Conservation (phyloP, 1,284 basidiomycete genomes). For the Thelephora terrestris region DNA sequence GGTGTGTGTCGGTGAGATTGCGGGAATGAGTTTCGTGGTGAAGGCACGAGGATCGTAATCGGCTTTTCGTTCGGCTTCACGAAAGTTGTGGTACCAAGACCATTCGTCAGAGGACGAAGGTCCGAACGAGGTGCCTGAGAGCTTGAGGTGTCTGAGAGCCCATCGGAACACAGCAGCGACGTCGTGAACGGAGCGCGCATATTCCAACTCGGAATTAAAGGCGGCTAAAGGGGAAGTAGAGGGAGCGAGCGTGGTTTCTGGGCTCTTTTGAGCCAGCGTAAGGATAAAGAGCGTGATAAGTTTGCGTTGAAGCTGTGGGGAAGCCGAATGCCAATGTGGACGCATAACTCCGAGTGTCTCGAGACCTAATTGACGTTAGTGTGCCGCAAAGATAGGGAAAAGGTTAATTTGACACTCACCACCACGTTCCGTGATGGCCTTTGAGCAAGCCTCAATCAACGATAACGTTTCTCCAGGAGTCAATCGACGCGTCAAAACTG, state of each 20-base stretch:
- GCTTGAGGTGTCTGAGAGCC: conserved; percentile 59
- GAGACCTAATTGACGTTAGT: conserved; percentile 34
- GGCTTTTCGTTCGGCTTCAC: conserved; percentile 41
- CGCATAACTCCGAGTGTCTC: conserved; percentile 73
- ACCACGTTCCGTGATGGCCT: conserved; percentile 53
- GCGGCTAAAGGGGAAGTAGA: conserved; percentile 32
- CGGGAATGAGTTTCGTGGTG: conserved; percentile 45
- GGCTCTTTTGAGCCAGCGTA: conserved; percentile 40
- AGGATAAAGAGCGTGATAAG: conserved; percentile 64
- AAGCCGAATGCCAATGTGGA: conserved; percentile 70
- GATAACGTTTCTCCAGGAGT: conserved; percentile 48
- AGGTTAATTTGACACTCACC: conserved; percentile 19
- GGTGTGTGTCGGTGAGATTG: conserved; percentile 42
- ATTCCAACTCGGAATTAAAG: conserved; percentile 55
- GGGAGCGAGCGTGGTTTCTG: conserved; percentile 38
- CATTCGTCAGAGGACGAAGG: conserved; percentile 26
- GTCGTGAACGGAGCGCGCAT: conserved; percentile 58
- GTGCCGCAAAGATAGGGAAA: not conserved
- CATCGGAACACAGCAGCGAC: conserved; percentile 70
- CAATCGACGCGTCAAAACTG: conserved; percentile 44
- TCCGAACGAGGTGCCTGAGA: conserved; percentile 49
- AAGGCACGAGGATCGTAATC: conserved; percentile 52
- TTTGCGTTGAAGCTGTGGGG: conserved; percentile 51
- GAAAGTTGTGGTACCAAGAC: conserved; percentile 57
- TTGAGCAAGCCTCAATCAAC: conserved; percentile 54